These are phyloP conservation scores for Hawksworthiomyces lignivorus DNA, from an alignment of 2,329 filamentous ascomycete genomes.

Conservation along the genomic window DNA sequence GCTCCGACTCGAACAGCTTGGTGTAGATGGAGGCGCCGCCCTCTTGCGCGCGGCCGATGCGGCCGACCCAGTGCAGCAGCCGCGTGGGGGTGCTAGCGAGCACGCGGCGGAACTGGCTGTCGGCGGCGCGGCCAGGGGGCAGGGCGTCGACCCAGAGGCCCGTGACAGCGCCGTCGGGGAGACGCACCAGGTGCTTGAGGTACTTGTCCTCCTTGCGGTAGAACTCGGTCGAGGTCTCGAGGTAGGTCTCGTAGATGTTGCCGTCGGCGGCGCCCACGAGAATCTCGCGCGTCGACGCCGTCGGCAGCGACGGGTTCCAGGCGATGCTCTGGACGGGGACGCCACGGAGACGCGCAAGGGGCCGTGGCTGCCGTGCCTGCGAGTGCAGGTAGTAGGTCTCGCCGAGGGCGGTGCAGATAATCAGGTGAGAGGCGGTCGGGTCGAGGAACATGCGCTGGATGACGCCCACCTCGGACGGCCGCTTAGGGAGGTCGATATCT, in stretches of 20 bases:
- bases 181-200: constrained; percentile 72
- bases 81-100: constrained; percentile 71
- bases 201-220: constrained; percentile 94
- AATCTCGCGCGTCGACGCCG: constrained; percentile 90
- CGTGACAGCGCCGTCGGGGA: constrained; percentile 73
- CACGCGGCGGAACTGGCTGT: constrained; percentile 63
- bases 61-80: constrained; percentile 75
- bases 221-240: constrained; percentile 90
- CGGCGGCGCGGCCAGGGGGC: constrained; percentile 44
- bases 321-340: constrained; percentile 83
- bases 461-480: constrained; percentile 79
- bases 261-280: constrained; percentile 87
- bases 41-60: constrained; percentile 61
- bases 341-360: constrained; percentile 73
- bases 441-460: constrained; percentile 97
- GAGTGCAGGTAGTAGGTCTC: constrained; percentile 98
- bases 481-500: constrained; percentile 97
- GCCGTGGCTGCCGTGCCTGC: constrained; percentile 80
- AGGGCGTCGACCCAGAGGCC: constrained; percentile 79
- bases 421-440: constrained; percentile 87
- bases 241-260: constrained; percentile 88
- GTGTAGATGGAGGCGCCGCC: constrained; percentile 80
- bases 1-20: constrained; percentile 80
- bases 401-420: constrained; percentile 82
- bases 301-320: constrained; percentile 91